phyloP scores from a whole-genome alignment of 768 basidiomycete genomes.

The Termitomyces sp. region DNA sequence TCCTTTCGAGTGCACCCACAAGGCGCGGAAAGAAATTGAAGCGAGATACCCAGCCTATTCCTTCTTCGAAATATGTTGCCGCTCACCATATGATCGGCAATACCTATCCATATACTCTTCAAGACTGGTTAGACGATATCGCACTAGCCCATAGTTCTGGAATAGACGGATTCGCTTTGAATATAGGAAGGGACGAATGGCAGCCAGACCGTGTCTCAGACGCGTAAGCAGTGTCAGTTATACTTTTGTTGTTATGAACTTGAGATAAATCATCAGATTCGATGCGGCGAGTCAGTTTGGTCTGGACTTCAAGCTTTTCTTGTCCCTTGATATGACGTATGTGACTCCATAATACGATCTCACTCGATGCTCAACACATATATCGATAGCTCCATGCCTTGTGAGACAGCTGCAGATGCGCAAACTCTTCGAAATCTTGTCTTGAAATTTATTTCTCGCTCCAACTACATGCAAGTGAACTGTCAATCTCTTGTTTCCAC shows the following conservation, averaged over 20 bases:
- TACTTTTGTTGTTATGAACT: not conserved
- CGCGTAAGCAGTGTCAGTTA: conserved; percentile 43
- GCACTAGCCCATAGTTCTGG: conserved; percentile 51
- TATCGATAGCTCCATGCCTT: conserved; percentile 48
- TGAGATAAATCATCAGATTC: conserved; percentile 35
- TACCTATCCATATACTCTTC: conserved; percentile 54
- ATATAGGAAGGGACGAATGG: conserved; percentile 65
- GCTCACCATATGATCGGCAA: conserved; percentile 69
- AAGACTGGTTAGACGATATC: conserved; percentile 52
- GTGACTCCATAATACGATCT: conserved; percentile 17
- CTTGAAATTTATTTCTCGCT: conserved; percentile 47
- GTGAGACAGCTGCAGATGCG: conserved; percentile 45
- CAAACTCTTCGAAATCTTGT: conserved; percentile 51
- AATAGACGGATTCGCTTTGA: conserved; percentile 71
- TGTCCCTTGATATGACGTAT: conserved; percentile 79
- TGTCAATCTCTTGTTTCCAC: conserved; percentile 59
- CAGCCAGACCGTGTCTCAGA: conserved; percentile 57
- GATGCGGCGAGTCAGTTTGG: conserved; percentile 50
- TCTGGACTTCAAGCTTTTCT: conserved; percentile 65
- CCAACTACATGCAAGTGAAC: conserved; percentile 52
- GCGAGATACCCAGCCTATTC: conserved; percentile 11
- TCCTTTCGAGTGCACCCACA: not conserved
- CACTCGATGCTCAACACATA: not conserved
- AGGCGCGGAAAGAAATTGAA: not conserved
- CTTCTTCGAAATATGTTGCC: conserved; percentile 43